These are phyloP conservation scores for Nicotiana undulata DNA, from an alignment of 257 asterid genomes.

Conservation along the genomic window DNA sequence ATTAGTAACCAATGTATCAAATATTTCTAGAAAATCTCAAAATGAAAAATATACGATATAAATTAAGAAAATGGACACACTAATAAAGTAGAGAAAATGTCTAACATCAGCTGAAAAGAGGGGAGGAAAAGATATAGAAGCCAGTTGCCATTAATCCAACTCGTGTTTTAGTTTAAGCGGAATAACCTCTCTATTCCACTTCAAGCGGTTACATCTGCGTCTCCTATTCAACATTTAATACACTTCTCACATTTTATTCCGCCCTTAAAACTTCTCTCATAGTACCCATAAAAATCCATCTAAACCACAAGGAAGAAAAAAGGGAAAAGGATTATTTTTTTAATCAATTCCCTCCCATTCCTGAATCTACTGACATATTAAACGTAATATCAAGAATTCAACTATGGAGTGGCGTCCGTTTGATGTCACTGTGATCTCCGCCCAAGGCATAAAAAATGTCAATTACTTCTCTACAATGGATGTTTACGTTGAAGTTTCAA, in stretches of 20 bases:
- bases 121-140: not conserved
- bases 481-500: conserved; percentile 39
- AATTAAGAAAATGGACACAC: no score
- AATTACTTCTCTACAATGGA: conserved; percentile 41
- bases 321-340: not conserved
- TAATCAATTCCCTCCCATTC: not conserved
- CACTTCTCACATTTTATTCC: not conserved
- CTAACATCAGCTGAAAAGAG: not conserved
- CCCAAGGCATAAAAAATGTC: conserved; percentile 42
- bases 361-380: not conserved
- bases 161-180: not conserved
- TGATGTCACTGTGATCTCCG: conserved; percentile 36
- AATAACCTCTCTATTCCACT: not conserved
- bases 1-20: no score
- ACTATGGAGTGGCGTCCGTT: conserved; percentile 47
- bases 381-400: not conserved
- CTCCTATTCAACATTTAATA: not conserved
- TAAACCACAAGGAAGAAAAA: not conserved
- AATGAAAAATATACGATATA: no score
- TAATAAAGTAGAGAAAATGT: no score
- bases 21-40: no score
- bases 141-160: not conserved
- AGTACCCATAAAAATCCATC: not conserved
- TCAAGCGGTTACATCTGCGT: not conserved
- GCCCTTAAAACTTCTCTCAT: not conserved